Conservation (phyloP, 2,329 filamentous ascomycete species). For the Blastomyces gilchristii region DNA sequence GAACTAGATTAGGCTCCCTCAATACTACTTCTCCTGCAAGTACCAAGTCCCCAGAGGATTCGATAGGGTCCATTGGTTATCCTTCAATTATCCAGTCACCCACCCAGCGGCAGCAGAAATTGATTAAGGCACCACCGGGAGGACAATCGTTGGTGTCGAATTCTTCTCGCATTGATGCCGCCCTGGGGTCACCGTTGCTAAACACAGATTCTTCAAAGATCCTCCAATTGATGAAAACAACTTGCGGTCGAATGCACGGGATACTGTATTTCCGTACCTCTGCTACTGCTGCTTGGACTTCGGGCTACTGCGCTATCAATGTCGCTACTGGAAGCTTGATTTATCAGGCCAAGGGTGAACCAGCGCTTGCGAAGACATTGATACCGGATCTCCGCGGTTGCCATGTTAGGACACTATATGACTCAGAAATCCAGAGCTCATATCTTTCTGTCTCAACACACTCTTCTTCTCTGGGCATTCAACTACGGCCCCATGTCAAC, state of each 20-base stretch:
- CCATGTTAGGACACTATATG: constrained; percentile 39
- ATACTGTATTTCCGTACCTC: constrained; percentile 42
- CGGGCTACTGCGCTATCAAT: constrained; percentile 43
- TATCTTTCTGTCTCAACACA: constrained; percentile 42
- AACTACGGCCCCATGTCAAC: constrained; percentile 39
- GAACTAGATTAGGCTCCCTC: constrained; percentile 33
- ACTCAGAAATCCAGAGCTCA: constrained; percentile 35
- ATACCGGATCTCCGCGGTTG: constrained; percentile 42
- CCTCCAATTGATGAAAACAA: constrained; percentile 43
- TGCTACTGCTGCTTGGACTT: constrained; percentile 37
- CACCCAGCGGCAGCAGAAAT: constrained; percentile 28
- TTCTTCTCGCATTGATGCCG: constrained; percentile 22
- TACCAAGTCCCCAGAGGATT: constrained; percentile 31
- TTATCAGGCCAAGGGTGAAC: constrained; percentile 42
- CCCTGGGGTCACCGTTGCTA: constrained; percentile 30
- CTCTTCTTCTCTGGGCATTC: constrained; percentile 38
- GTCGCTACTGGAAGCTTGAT: constrained; percentile 42
- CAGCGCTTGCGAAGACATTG: constrained; percentile 38
- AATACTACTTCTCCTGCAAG: constrained; percentile 27
- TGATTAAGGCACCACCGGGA: constrained; percentile 26
- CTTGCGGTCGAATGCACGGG: constrained; percentile 43
- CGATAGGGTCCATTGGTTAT: constrained; percentile 37
- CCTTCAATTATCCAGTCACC: constrained; percentile 39
- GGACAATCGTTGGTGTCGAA: constrained; percentile 21
- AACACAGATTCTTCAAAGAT: constrained; percentile 40